Conservation (phyloP, 1,284 basidiomycete genomes). For the Trichosporon faecale region DNA sequence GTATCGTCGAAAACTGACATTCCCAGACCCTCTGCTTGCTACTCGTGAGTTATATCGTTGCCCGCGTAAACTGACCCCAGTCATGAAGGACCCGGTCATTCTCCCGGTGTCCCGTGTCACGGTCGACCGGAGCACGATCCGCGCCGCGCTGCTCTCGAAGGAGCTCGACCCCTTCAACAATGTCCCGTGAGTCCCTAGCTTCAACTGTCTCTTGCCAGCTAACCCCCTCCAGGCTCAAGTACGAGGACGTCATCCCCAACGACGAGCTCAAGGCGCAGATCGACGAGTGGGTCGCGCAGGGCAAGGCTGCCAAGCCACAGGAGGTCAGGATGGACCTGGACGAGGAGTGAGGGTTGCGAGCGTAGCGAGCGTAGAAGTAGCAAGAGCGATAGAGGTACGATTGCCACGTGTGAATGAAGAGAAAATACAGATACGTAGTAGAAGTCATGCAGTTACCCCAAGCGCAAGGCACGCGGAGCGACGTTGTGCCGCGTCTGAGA, state of each 20-base stretch:
- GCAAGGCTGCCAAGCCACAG: slow-evolving; percentile 39
- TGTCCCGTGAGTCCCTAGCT: slow-evolving; percentile 54
- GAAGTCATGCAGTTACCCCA: neutral
- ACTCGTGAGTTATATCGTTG: slow-evolving; percentile 28
- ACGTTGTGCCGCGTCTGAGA: neutral
- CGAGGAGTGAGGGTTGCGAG: slow-evolving; percentile 21
- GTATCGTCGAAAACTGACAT: slow-evolving; percentile 12
- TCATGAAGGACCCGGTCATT: slow-evolving; percentile 95
- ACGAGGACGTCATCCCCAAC: slow-evolving; percentile 77
- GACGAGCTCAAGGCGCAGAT: slow-evolving; percentile 63
- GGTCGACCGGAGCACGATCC: slow-evolving; percentile 90
- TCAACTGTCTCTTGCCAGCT: neutral
- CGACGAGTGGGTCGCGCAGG: slow-evolving; percentile 60
- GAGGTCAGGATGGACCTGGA: slow-evolving; percentile 47
- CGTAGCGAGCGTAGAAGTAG: neutral
- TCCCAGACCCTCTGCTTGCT: slow-evolving; percentile 35
- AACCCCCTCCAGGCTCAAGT: slow-evolving; percentile 56
- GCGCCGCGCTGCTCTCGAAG: slow-evolving; percentile 89
- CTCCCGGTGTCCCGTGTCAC: slow-evolving; percentile 78
- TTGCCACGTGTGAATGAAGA: neutral
- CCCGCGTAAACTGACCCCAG: slow-evolving; percentile 52
- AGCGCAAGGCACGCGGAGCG: neutral
- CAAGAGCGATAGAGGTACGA: neutral
- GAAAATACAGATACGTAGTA: neutral
- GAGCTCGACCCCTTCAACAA: slow-evolving; percentile 88